A percentile compares a stretch with the other conserved stretches of the same genome.
Evolutionary conservation across 257 asterid genomes (phyloP).

Genomic region (Ajuga chamaepitys): DNA sequence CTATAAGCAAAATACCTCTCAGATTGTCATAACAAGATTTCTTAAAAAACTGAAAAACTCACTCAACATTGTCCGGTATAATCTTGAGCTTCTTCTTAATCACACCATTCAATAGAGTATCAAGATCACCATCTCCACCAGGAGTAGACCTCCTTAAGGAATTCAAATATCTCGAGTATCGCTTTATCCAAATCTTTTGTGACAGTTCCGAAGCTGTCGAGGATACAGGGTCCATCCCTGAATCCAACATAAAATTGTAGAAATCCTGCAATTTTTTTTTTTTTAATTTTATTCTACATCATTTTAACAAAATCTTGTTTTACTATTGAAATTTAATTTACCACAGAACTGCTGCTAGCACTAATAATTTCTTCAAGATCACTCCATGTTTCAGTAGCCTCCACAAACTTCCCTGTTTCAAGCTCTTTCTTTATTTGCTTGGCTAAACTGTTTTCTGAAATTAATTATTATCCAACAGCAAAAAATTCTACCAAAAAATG

Average conservation of each 20-base stretch:
- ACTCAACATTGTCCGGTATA: constrained; percentile 56
- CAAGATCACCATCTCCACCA: constrained; percentile 48
- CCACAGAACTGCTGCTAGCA: constrained; percentile 58
- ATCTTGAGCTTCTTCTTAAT: constrained; percentile 70
- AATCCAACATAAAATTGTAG: constrained; percentile 81
- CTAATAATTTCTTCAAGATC: constrained; percentile 46
- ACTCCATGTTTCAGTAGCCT: constrained; percentile 68
- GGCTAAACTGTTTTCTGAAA: constrained; percentile 52
- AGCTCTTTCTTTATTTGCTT: constrained; percentile 44
- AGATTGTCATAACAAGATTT: background rate
- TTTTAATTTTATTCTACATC: background rate
- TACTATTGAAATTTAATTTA: background rate
- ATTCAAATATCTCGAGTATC: constrained; percentile 61
- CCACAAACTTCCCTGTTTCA: constrained; percentile 39
- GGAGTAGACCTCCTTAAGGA: constrained; percentile 41
- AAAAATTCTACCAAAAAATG: background rate
- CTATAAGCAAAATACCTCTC: background rate
- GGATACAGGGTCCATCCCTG: constrained; percentile 61
- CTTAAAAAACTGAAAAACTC: constrained; percentile 18
- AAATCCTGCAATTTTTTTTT: constrained; percentile 44
- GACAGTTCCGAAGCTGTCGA: constrained; percentile 44
- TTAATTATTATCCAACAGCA: constrained; percentile 1
- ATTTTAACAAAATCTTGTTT: background rate
- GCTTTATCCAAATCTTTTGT: constrained; percentile 29
- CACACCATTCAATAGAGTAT: constrained; percentile 63